These are phyloP conservation scores for Fusarium sp. DNA, from an alignment of 2,329 filamentous ascomycete genomes.

Conservation along the genomic window DNA sequence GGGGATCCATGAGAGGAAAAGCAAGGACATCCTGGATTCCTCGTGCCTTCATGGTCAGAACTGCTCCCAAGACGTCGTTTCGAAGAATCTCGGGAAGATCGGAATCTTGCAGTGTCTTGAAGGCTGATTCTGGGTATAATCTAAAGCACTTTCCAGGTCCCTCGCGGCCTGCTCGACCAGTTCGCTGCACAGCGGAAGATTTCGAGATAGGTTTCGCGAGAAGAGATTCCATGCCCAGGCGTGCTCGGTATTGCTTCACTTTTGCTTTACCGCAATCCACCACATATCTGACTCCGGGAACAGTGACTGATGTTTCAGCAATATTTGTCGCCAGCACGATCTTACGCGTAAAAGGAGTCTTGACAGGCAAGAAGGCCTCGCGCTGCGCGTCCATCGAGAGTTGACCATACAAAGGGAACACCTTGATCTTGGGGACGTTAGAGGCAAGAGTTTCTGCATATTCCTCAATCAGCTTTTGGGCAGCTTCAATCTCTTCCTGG, in stretches of 20 bases:
- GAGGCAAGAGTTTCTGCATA: conserved; percentile 76
- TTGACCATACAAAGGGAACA: conserved; percentile 88
- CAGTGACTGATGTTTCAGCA: conserved; percentile 97
- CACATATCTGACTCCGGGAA: conserved; percentile 90
- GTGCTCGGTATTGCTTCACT: conserved; percentile 86
- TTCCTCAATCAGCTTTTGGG: conserved; percentile 82
- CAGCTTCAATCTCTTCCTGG: conserved; percentile 87
- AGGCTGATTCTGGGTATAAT: conserved; percentile 84
- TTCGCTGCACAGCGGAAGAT: conserved; percentile 89
- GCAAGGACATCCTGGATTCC: conserved; percentile 81
- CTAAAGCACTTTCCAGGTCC: conserved; percentile 88
- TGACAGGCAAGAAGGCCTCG: conserved; percentile 80
- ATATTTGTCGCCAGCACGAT: conserved; percentile 95
- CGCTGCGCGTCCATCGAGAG: conserved; percentile 88
- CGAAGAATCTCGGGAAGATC: conserved; percentile 90
- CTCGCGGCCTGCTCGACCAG: conserved; percentile 92
- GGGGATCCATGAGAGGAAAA: conserved; percentile 87
- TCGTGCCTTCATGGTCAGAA: conserved; percentile 92
- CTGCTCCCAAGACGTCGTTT: conserved; percentile 84
- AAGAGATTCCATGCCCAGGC: conserved; percentile 88
- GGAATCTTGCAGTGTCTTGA: conserved; percentile 72
- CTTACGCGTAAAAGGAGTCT: conserved; percentile 78
- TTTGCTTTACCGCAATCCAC: conserved; percentile 95
- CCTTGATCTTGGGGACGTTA: conserved; percentile 74
- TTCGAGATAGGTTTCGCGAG: conserved; percentile 90